Base-by-base conservation (phyloP, 2,329 filamentous ascomycete genomes). In the Aureobasidium sp. region DNA sequence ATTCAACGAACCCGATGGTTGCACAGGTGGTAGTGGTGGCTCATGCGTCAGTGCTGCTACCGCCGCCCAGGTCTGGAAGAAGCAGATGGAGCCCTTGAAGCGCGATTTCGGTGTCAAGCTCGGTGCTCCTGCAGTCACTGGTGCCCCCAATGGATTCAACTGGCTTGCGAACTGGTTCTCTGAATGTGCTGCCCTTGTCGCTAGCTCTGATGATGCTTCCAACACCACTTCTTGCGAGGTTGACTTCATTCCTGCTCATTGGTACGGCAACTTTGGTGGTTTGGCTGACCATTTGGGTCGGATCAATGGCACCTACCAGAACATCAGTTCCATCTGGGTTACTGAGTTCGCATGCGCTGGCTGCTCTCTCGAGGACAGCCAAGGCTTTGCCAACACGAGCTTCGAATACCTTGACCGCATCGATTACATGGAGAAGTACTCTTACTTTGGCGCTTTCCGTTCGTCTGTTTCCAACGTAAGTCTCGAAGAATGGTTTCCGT, bases 1-100 rank as follows among this genome's bases (percentile, higher is more conserved):
- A 29, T 92, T 91, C 77, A 93, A 94, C 73, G 89, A 94, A 69
- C 89, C 89, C 0, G 87, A 93, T 68, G 83, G 81, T 17, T 71
- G 75, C 2, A 7, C 4, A 23, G 21, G 21, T 13, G 67, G 69
- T 1, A 79, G 76, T 9, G 87, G 87, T 42, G 89, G 89, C 3
- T 86, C 82, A 64, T 76, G 82, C 64, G 74, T 92, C 23, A 69
- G 77, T 1, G 83, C 87, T 0, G 69, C 75, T 9, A 70, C 74
- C 1, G 89, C 89, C 0, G 89, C 89, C 1, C 71, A 79, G 57
- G 79, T 84, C 8, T 94, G 88, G 88, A 83, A 87, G 33, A 76
- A 78, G 42, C 84, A 90, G 67, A 83, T 94, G 60, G 81, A 88
- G 65, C 89, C 89, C 0, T 75, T 94, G 61, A 79, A 79, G 49